Evolutionary conservation across 179 eudicot genomes (phyloP), one percentile per base, ranked within the genome.

Genomic region (Sideroxylon spinosum): DNA sequence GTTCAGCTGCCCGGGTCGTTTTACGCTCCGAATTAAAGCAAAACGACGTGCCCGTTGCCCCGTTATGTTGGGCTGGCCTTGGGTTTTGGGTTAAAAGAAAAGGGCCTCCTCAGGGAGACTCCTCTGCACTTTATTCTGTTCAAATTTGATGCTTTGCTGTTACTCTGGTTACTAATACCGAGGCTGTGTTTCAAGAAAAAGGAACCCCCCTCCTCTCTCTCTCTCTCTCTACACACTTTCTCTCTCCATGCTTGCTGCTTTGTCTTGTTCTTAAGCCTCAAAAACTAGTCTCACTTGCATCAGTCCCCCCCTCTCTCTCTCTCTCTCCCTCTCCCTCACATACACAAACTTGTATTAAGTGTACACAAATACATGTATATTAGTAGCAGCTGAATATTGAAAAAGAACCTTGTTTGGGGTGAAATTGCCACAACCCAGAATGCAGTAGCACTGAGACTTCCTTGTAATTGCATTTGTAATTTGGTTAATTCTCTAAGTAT

Each of bases 121-220:
- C 73, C 17, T 59, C 69, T 75, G 83, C 88, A 83, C 91, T 87
- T 90, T 90, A 88, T 92, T 89, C 91, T 78, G 89, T 87, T 88
- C 85, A 86, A 87, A 88, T 84, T 86, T 79, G 76, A 82, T 79
- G 65, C 88, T 79, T 91, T 85, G 87, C 85, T 26, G 75, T 55
- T 9, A 52, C 14, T 14, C 44, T 52, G 56, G 1, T 52, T 52
- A 52, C 44, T 37, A 37, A 37, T 37, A 37, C 3, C 56, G 56
- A 52, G 56, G 56, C 56, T 52, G 56, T 52, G 56, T 52, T 52
- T 52, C 56, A 52, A 52, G 56, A 52, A 10, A 9, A 9, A 52
- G 56, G 12, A 49, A 14, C 2, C 12, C 68, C 50, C 9, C 19
- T 0, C 29, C 32, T 26, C 6, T 60, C 63, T 28, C 73, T 67